Conservation (phyloP, 345 rosid species). For the Brassica napus region DNA sequence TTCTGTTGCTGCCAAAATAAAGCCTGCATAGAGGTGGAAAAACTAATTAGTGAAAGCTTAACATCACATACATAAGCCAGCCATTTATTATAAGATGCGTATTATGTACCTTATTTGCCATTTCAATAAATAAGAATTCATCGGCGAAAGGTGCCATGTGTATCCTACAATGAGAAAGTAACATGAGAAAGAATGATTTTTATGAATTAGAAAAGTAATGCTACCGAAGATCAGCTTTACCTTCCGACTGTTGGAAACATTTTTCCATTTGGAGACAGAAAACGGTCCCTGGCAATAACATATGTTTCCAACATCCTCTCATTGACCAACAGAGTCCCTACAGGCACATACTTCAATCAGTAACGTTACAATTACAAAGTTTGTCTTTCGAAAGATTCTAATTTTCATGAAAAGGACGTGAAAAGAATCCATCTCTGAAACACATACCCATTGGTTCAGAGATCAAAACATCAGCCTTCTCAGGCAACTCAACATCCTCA, state of each 20-base stretch:
- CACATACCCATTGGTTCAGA: constrained; percentile 96
- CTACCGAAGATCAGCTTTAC: constrained; percentile 42
- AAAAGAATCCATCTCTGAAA: constrained; percentile 13
- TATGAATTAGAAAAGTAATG: background rate
- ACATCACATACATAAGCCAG: background rate
- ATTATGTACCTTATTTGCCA: constrained; percentile 87
- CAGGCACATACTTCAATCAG: constrained; percentile 1
- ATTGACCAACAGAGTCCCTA: constrained; percentile 87
- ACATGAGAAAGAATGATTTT: constrained; percentile 7
- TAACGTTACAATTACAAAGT: background rate
- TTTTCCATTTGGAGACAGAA: constrained; percentile 77
- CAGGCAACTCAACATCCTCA: constrained; percentile 91
- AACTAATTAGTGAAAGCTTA: background rate
- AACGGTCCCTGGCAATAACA: constrained; percentile 91
- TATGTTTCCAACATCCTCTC: constrained; percentile 98
- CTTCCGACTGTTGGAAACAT: constrained; percentile 95
- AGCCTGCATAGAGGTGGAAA: constrained; percentile 54
- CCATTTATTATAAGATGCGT: constrained; percentile 9
- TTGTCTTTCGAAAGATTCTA: constrained; percentile 18
- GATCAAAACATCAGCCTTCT: constrained; percentile 89
- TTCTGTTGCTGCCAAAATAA: constrained; percentile 95
- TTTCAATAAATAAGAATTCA: constrained; percentile 84
- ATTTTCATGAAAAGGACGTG: constrained; percentile 24
- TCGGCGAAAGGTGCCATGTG: constrained; percentile 98
- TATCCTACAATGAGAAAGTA: constrained; percentile 58